Conservation (phyloP, 2,329 filamentous ascomycete genomes). For the Trichoderma koningii region DNA sequence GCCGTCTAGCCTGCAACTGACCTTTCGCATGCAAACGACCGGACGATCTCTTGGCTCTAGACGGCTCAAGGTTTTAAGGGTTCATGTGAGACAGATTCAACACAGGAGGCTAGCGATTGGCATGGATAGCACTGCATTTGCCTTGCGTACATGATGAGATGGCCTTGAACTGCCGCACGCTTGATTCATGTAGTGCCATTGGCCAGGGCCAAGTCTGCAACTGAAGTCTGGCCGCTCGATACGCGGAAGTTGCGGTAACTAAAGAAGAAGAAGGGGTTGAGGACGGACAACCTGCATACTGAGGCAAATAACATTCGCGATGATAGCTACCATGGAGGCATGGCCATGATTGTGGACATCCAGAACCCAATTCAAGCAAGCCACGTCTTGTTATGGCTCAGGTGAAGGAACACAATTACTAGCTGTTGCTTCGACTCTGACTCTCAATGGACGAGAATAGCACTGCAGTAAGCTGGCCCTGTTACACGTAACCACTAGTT, state of each 20-base stretch:
- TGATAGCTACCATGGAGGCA: neutral
- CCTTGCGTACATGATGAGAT: neutral
- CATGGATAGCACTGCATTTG: neutral
- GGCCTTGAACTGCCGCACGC: constrained; percentile 4
- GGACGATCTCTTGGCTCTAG: constrained; percentile 12
- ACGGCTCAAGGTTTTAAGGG: neutral
- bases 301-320: neutral
- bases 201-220: neutral
- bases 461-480: constrained; percentile 9
- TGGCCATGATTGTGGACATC: neutral
- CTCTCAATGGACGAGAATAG: neutral
- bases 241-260: neutral
- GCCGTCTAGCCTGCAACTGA: neutral
- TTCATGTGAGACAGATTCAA: constrained; percentile 1
- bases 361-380: neutral
- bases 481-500: constrained; percentile 17
- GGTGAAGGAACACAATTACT: neutral
- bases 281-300: neutral
- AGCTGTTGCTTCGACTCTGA: neutral
- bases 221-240: neutral
- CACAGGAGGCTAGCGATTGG: neutral
- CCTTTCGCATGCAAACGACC: neutral
- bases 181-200: neutral
- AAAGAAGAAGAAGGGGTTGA: neutral
- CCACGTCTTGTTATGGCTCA: neutral